These are phyloP conservation scores for Ustilago lituana DNA, from an alignment of 1,284 basidiomycete species.

Conservation along the genomic window DNA sequence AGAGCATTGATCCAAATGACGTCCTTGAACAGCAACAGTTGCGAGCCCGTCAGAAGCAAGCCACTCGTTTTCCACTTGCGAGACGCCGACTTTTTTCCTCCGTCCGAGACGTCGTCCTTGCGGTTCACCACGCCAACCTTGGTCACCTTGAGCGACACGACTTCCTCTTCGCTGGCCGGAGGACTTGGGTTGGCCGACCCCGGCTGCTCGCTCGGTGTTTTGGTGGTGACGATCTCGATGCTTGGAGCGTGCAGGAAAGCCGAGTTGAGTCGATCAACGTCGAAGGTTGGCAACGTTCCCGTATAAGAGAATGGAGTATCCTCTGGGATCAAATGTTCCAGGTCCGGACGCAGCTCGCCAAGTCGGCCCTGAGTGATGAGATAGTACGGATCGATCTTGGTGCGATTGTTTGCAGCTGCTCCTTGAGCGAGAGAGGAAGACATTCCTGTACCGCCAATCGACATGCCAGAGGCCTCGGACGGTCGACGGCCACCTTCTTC, in stretches of 20 bases:
- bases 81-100: slow-evolving; percentile 78
- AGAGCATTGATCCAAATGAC: slow-evolving; percentile 74
- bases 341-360: slow-evolving; percentile 72
- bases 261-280: slow-evolving; percentile 45
- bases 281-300: slow-evolving; percentile 38
- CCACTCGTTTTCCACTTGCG: slow-evolving; percentile 90
- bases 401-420: slow-evolving; percentile 64
- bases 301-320: slow-evolving; percentile 55
- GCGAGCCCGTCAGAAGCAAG: slow-evolving; percentile 86
- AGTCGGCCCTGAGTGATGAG: slow-evolving; percentile 82
- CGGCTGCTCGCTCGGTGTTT: slow-evolving; percentile 14
- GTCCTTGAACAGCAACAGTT: slow-evolving; percentile 92
- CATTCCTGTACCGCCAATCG: slow-evolving; percentile 5
- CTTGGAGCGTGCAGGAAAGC: slow-evolving; percentile 56
- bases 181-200: slow-evolving; percentile 6
- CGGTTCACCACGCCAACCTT: slow-evolving; percentile 84
- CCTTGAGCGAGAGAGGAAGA: slow-evolving; percentile 18
- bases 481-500: slow-evolving; percentile 38
- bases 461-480: slow-evolving; percentile 28
- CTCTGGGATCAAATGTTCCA: slow-evolving; percentile 53
- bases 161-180: slow-evolving; percentile 26
- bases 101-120: slow-evolving; percentile 78
- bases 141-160: slow-evolving; percentile 75
- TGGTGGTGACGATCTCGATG: slow-evolving; percentile 59
- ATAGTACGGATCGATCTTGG: slow-evolving; percentile 88